Base-by-base conservation (phyloP, 129 eudicot species). In the Escallonia rubra region DNA sequence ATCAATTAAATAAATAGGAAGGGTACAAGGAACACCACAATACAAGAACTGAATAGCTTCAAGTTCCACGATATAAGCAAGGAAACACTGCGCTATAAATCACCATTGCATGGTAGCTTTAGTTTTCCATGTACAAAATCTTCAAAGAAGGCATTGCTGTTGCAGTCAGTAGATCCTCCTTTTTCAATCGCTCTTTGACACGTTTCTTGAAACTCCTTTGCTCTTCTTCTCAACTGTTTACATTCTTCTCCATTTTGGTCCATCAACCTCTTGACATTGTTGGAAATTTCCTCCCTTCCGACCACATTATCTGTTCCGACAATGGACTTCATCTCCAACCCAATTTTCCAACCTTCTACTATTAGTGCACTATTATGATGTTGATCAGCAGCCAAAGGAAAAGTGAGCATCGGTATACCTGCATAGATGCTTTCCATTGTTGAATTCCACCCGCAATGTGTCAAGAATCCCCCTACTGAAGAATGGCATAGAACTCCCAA, bases 291-390 rank as follows among this genome's bases (percentile, higher is more conserved):
- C 48, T 70, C 48, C 60, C 74, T 70, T 11, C 62, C 43, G 2
- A 70, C 59, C 46, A 70, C 10, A 57, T 56, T 47, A 9, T 57
- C 49, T 14, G 14, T 10, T 9, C 43, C 64, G 4, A 41, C 54
- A 34, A 13, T 54, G 7, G 57, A 56, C 48, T 51, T 59, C 41
- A 70, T 38, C 41, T 46, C 47, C 74, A 41, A 46, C 34, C 74
- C 74, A 59, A 70, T 47, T 39, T 60, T 49, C 74, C 66, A 70
- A n/a, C 60, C 74, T 41, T 70, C 74, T 6, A 59, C 74, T 3
- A 70, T 41, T 4, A 70, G 38, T 39, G 59, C 60, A 41, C 74
- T 5, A 54, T 54, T 54, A 54, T 11, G 59, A 54, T 4, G 13
- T 34, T 54, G 59, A 54, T 54, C 59, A 4, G 59, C 59, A 54